Base-by-base conservation (phyloP, 2,329 filamentous ascomycete genomes). In the Fusarium verticillioides region DNA sequence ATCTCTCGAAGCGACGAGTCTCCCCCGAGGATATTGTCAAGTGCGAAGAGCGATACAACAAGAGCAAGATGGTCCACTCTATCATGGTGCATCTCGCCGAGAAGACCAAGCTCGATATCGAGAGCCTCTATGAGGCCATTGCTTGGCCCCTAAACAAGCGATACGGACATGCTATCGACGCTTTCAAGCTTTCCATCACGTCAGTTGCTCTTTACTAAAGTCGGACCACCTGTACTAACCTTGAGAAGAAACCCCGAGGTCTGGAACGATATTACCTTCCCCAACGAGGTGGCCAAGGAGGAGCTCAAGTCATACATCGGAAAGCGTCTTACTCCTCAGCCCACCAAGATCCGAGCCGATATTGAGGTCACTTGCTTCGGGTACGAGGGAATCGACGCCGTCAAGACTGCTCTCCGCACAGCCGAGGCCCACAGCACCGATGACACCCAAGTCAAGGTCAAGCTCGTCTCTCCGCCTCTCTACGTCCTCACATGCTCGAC, bases 21-120 rank as follows among this genome's bases (percentile, higher is more conserved):
- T 98, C 95, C 47, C 93, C 96, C 49, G 96, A 99, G 83, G 96
- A 99, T 86, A 96, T 98, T 74, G 89, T 97, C 78, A 98, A 98
- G 87, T 99, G 97, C 83, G 96, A 99, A 83, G 96, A 99, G 87
- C 91, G 96, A 78, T 99, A 98, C 89, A 99, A 99, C 90, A 99
- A 99, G 92, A 94, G 94, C 87, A 99, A 99, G 88, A 97, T 97
- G 88, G 96, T 98, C 44, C 96, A 99, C 85, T 97, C 94, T 61
- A 98, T 99, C 84, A 96, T 99, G 94, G 93, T 96, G 83, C 96
- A 99, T 84, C 96, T 99, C 72, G 96, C 96, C 76, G 95, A 99
- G 87, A 98, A 98, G 89, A 97, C 95, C 47, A 91, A 93, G 81
- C 93, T 91, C 36, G 95, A 96, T n/a, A 97, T 99, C 80, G 94